Evolutionary conservation across 2,329 filamentous ascomycete species (phyloP).

Genomic region (Verticillium isaacii): DNA sequence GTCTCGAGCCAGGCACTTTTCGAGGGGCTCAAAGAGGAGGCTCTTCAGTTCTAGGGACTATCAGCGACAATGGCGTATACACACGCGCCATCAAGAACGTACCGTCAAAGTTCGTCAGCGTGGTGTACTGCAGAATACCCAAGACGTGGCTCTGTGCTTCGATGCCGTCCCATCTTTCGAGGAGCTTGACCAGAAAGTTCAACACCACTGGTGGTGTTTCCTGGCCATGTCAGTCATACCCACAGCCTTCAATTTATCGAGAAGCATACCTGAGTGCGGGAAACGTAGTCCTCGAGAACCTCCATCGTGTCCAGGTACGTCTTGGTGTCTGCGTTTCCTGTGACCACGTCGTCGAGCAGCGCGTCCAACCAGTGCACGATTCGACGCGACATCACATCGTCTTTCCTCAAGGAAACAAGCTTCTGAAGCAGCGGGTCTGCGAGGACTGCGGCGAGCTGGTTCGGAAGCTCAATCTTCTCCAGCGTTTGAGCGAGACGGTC

Average conservation of each 20-base stretch:
- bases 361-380: conserved; percentile 56
- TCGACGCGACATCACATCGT: conserved; percentile 44
- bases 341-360: conserved; percentile 49
- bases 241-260: not conserved
- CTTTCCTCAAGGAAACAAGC: conserved; percentile 60
- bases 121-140: conserved; percentile 50
- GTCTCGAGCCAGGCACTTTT: conserved; percentile 24
- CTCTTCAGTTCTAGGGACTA: conserved; percentile 42
- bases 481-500: conserved; percentile 66
- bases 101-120: conserved; percentile 55
- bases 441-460: conserved; percentile 73
- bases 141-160: conserved; percentile 50
- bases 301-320: conserved; percentile 50
- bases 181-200: conserved; percentile 45
- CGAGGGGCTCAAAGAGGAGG: conserved; percentile 45
- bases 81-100: conserved; percentile 6
- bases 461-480: conserved; percentile 75
- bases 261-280: conserved; percentile 46
- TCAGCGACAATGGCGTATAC: conserved; percentile 15
- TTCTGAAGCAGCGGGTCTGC: conserved; percentile 76
- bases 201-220: conserved; percentile 38
- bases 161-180: conserved; percentile 58
- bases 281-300: conserved; percentile 50
- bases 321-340: conserved; percentile 43
- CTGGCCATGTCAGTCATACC: conserved; percentile 5